A percentile compares a stretch with the other conserved stretches of the same genome.
phyloP scores from a whole-genome alignment of 139 green algal species.

The Auxenochlorella pyrenoidosa region DNA sequence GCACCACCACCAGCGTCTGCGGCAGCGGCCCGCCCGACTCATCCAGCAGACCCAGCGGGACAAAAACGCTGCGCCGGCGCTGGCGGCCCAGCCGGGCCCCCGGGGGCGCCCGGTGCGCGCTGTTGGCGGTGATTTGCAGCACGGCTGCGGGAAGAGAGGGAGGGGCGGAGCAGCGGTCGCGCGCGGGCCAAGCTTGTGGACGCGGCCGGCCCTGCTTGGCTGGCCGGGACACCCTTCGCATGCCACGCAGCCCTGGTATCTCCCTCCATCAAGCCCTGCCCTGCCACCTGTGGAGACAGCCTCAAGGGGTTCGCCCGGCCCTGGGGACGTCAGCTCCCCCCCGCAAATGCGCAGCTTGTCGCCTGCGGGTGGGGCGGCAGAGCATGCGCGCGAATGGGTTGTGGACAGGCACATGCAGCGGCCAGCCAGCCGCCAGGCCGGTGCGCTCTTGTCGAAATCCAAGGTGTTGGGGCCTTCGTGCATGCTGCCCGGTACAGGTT shows the following conservation, averaged over 20 bases:
- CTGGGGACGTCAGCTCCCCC: constrained; percentile 25
- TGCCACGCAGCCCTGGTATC: too few relatives aligned
- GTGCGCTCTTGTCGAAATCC: too few relatives aligned
- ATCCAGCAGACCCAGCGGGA: constrained; percentile 42
- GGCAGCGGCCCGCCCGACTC: constrained; percentile 44
- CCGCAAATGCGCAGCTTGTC: constrained; percentile 44
- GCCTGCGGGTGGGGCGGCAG: background rate
- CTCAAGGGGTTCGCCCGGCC: constrained; percentile 40
- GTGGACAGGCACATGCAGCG: too few relatives aligned
- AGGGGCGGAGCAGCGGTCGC: background rate
- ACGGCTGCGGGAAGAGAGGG: background rate
- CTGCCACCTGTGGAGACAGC: constrained; percentile 9
- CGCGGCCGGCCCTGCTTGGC: too few relatives aligned
- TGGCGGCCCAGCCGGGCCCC: constrained; percentile 41
- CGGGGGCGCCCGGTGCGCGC: background rate
- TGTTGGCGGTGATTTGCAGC: constrained; percentile 28
- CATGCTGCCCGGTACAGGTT: too few relatives aligned
- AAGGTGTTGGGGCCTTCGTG: too few relatives aligned
- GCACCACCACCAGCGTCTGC: constrained; percentile 55
- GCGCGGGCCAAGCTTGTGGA: too few relatives aligned
- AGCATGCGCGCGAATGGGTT: too few relatives aligned
- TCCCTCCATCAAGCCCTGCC: too few relatives aligned
- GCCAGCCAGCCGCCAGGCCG: too few relatives aligned
- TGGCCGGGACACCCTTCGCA: too few relatives aligned
- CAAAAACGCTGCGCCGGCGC: background rate